phyloP scores from a whole-genome alignment of 768 basidiomycete species.

The Boletus subparvulus region DNA sequence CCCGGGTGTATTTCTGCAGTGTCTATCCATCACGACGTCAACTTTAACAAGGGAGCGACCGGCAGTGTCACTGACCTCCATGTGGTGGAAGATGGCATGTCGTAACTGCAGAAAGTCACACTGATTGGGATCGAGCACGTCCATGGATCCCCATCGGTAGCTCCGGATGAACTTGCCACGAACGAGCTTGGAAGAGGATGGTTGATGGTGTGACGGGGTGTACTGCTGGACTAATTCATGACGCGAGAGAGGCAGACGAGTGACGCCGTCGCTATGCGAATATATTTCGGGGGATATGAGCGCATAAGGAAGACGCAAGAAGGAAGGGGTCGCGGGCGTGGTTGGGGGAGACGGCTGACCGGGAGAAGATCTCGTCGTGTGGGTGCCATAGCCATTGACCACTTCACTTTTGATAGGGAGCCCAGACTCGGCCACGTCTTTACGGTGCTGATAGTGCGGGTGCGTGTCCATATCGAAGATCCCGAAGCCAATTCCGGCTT shows the following conservation, averaged over 20 bases:
- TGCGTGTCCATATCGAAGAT: slow-evolving; percentile 78
- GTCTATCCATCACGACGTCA: slow-evolving; percentile 48
- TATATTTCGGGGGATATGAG: slow-evolving; percentile 82
- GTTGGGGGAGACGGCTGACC: slow-evolving; percentile 62
- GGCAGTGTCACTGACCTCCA: slow-evolving; percentile 61
- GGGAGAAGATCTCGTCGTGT: slow-evolving; percentile 52
- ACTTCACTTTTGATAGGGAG: slow-evolving; percentile 50
- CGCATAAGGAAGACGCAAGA: slow-evolving; percentile 76
- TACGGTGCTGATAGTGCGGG: slow-evolving; percentile 44
- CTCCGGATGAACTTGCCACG: slow-evolving; percentile 66
- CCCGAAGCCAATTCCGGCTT: slow-evolving; percentile 85
- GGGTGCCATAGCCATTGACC: slow-evolving; percentile 50
- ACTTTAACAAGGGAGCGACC: slow-evolving; percentile 13
- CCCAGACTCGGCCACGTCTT: slow-evolving; percentile 44
- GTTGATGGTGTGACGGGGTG: slow-evolving; percentile 53
- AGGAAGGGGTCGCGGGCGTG: slow-evolving; percentile 59
- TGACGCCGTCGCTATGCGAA: slow-evolving; percentile 80
- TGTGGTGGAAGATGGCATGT: slow-evolving; percentile 80
- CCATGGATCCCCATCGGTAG: slow-evolving; percentile 84
- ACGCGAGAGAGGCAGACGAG: slow-evolving; percentile 54
- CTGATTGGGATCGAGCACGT: slow-evolving; percentile 75
- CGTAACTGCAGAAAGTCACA: slow-evolving; percentile 80
- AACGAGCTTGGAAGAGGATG: slow-evolving; percentile 44
- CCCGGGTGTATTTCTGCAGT: slow-evolving; percentile 80
- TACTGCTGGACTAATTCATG: slow-evolving; percentile 76